Evolutionary conservation across 129 eudicot genomes (phyloP), one percentile per base, ranked within the genome.

Genomic region (Tagetes patula): DNA sequence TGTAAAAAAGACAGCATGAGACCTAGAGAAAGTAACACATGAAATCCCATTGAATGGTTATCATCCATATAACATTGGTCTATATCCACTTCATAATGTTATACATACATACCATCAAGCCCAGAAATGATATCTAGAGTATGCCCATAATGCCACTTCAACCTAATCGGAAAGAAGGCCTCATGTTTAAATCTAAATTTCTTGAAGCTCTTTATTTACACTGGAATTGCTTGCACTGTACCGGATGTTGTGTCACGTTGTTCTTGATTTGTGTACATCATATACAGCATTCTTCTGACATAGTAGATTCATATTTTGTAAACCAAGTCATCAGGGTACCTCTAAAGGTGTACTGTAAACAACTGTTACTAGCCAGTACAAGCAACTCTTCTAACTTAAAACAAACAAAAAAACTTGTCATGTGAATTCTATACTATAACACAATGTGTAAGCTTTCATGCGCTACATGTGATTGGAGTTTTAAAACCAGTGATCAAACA

Each of bases 1-100:
- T 65, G 66, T 66, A 66, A 65, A 75, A 1, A 59, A 30, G 68
- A 72, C 72, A 65, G 65, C 20, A 72, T n/a, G 34, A 72, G 56
- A 20, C 52, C 33, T 58, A 32, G 55, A 61, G 79, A 65, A 75
- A 20, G 40, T 36, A 75, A 65, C 43, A 73, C 47, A 46, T 60
- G 49, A 10, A 73, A 33, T 73, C 31, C 9, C 46, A n/a, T 64
- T 64, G 37, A 53, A 31, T 40, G 67, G 54, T 40, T 40, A 20
- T 40, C 64, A 71, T 39, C 31, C 61, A 34, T 63, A 73, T 46
- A 20, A 30, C 31, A 30, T 63, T 48, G 42, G 63, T 49, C 30
- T 48, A 63, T 63, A 72, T 36, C 48, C 13, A 60, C 61, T 34
- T 48, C 13, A 60, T 12, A 45, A 14, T 46, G 37, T 46, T 8